Base-by-base conservation (phyloP, 2,329 filamentous ascomycete species). In the Stachybotrys echinatus region DNA sequence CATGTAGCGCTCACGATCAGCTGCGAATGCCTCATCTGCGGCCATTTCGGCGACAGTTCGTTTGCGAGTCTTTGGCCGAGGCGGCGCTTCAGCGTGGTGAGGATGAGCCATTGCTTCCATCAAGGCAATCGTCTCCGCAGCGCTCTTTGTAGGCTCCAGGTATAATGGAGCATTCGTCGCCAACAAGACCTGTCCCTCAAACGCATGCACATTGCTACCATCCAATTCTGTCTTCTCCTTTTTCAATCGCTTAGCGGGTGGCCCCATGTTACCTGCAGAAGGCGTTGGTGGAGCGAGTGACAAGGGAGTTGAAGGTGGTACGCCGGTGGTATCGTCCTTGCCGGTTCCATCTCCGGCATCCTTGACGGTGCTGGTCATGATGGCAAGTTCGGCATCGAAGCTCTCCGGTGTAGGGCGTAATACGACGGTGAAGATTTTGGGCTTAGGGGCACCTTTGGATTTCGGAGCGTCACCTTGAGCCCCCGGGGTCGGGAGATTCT, bases 21-120 rank as follows among this genome's bases (percentile, higher is more conserved):
- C 92, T 1, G 91, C 90, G 52, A 90, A 79, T 1, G 94, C 92
- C 70, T 99, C 92, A 62, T 99, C 94, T 7, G 92, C 92, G 8
- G 90, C 94, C 74, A 97, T 83, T 65, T 99, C 92, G 8, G 94
- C 94, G 18, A 95, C 86, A 0, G 94, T 99, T 54, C 92, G 84
- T 76, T 99, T 97, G 50, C 94, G 80, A 7, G 85, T 86, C 75
- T 96, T 96, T 3, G 91, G 91, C 52, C 87, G 81, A 1, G 94
- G 92, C 10, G 90, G 85, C 42, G 83, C 75, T 46, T 87, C 81
- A 23, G 83, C 80, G 65, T 96, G 89, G 50, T 90, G 83, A 6
- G 91, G 87, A 65, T 95, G 88, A 19, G 82, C 77, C 58, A 92
- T 75, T 18, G 79, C 75, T 23, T 89, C 83, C 3, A 97, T 75